A percentile compares a stretch with the other conserved stretches of the same genome.
These are phyloP conservation scores for Fraxinus pennsylvanica DNA, from an alignment of 257 asterid species.

Conservation along the genomic window DNA sequence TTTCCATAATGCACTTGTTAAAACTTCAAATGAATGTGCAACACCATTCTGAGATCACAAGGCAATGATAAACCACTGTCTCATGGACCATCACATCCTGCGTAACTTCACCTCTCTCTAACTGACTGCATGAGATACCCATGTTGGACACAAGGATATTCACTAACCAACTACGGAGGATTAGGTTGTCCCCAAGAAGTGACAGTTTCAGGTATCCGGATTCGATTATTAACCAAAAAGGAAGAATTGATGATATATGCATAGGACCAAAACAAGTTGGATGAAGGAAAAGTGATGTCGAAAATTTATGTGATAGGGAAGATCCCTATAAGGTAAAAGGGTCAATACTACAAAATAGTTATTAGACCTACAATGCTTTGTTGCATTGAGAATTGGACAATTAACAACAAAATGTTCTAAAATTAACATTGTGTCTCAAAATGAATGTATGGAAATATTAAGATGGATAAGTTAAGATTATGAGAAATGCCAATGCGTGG, in stretches of 20 bases:
- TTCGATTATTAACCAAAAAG: neutral
- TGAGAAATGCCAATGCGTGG: neutral
- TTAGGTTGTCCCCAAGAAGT: neutral
- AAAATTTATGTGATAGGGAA: neutral
- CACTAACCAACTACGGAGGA: neutral
- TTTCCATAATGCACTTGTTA: neutral
- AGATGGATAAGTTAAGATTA: neutral
- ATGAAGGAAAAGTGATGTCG: neutral
- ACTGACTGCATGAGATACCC: neutral
- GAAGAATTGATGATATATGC: neutral
- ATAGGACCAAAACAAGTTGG: neutral
- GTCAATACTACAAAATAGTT: neutral
- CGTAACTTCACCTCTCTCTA: neutral
- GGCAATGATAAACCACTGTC: neutral
- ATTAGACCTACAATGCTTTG: neutral
- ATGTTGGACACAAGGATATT: neutral
- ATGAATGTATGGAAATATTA: neutral
- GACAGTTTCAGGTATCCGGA: neutral
- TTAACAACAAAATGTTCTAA: neutral
- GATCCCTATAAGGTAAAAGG: neutral
- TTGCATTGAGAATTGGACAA: neutral
- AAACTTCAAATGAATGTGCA: neutral
- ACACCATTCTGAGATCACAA: neutral
- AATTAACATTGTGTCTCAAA: neutral
- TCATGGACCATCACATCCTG: neutral